A percentile compares a stretch with the other conserved stretches of the same genome.
Conservation (phyloP, 192 early-diverging fungal genomes). For the Podila epicladia region DNA sequence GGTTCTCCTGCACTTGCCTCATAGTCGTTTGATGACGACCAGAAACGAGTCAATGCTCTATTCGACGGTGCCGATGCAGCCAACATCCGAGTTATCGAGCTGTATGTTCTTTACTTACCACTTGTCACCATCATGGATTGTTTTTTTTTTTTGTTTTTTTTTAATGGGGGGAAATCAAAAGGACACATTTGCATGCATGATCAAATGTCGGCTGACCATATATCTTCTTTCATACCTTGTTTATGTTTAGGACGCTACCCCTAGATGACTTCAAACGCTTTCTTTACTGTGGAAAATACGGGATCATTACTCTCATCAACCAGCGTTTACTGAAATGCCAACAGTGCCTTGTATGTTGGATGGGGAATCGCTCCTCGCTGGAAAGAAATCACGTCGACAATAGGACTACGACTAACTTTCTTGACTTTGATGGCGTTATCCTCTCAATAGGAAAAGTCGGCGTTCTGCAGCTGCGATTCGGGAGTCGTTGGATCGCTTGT, state of each 20-base stretch:
- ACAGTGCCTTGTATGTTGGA: constrained; percentile 59
- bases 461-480: constrained; percentile 19
- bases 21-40: constrained; percentile 74
- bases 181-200: background rate
- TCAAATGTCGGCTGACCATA: background rate
- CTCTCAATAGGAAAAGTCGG: constrained; percentile 30
- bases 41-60: constrained; percentile 74
- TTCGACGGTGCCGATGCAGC: constrained; percentile 79
- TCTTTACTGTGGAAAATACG: constrained; percentile 77
- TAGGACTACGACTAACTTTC: background rate
- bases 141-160: too few relatives aligned
- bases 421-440: background rate
- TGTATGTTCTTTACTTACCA: constrained; percentile 46
- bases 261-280: constrained; percentile 89
- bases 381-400: background rate
- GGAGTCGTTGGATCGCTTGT: constrained; percentile 27
- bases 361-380: background rate
- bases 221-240: constrained; percentile 3
- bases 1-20: background rate
- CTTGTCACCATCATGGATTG: background rate
- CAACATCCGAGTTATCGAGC: constrained; percentile 77
- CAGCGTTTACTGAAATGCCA: constrained; percentile 69
- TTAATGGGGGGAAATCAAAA: constrained; percentile 17
- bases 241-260: constrained; percentile 62
- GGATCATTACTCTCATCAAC: constrained; percentile 85